Base-by-base conservation (phyloP, 1,284 basidiomycete genomes). In the Ganoderma meredithae region DNA sequence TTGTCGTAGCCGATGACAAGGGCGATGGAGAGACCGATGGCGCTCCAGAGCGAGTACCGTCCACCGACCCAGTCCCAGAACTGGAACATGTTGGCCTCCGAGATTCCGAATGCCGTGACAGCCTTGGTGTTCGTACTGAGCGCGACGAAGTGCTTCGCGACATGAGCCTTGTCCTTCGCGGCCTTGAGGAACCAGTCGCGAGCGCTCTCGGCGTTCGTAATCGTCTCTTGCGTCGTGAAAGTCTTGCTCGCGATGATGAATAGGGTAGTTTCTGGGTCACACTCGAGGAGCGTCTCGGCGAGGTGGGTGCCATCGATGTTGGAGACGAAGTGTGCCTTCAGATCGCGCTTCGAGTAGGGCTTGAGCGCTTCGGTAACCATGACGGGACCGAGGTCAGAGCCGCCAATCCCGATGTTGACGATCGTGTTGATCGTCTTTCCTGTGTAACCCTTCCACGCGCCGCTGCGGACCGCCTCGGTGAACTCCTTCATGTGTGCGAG, bases 1-100 rank as follows among this genome's bases (percentile, higher is more conserved):
- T 97, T 94, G 58, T 98, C 94, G 79, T 90, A 98, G 7, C 97
- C 98, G 75, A 99, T 94, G 67, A 92, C 91, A 67, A 99, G 86
- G 64, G 95, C 94, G 80, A 99, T 99, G 61, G 94, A 95, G 63
- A 99, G 87, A 71, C 97, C 98, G 75, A 99, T 99, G 40, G 98
- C 97, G 71, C 95, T 96, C 97, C 98, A 99, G 75, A 99, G 88
- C 75, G 94, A 96, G 88, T 99, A 99, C 73, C 97, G 91, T 53
- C 98, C 97, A 72, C 97, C 97, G 73, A 99, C 97, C 98, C 98
- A 99, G 83, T 99, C 98, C 97, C 97, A 99, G 90, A 99, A 99
- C 80, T 94, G 91, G 90, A 99, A 99, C 97, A 99, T 99, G 85
- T 99, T 99, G 75, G 89, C 86, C 75, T 92, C 83, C 69, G 92